Conservation (phyloP, 169 alveolate genomes). For the Cryptosporidium xiaoi region DNA sequence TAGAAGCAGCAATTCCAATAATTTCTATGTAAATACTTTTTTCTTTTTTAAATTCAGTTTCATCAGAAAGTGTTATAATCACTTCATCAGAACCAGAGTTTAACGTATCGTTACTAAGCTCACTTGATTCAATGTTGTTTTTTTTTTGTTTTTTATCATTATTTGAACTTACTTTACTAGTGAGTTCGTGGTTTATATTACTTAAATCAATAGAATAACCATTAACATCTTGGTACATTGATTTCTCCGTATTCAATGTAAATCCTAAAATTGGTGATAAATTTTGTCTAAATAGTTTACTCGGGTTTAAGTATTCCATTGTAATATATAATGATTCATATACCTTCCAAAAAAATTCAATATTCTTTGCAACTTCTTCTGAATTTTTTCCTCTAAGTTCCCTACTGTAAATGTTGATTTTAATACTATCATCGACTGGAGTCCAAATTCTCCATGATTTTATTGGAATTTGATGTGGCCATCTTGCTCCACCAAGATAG, state of each 20-base stretch:
- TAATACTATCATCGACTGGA: conserved; percentile 39
- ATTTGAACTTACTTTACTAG: not conserved
- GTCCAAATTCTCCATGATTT: conserved; percentile 65
- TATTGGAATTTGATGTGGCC: conserved; percentile 72
- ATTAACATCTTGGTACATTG: not conserved
- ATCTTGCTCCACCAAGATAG: conserved; percentile 69
- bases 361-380: conserved; percentile 26
- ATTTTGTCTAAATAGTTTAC: conserved; percentile 47
- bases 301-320: conserved; percentile 56
- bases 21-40: not conserved
- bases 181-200: not conserved
- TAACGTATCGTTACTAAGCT: not conserved
- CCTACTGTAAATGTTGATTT: conserved; percentile 36
- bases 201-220: conserved; percentile 25
- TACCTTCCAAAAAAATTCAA: conserved; percentile 40
- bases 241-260: conserved; percentile 1
- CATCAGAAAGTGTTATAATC: not conserved
- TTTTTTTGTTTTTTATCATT: not conserved
- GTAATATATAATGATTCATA: conserved; percentile 55
- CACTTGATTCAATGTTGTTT: not conserved
- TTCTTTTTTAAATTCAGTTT: not conserved
- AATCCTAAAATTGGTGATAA: conserved; percentile 48
- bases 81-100: not conserved
- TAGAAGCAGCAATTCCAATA: conserved; percentile 10
- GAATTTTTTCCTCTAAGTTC: conserved; percentile 47